A percentile compares a stretch with the other conserved stretches of the same genome.
These are phyloP conservation scores for Kuraishia hungarica DNA, from an alignment of 805 yeast genomes.

Conservation along the genomic window DNA sequence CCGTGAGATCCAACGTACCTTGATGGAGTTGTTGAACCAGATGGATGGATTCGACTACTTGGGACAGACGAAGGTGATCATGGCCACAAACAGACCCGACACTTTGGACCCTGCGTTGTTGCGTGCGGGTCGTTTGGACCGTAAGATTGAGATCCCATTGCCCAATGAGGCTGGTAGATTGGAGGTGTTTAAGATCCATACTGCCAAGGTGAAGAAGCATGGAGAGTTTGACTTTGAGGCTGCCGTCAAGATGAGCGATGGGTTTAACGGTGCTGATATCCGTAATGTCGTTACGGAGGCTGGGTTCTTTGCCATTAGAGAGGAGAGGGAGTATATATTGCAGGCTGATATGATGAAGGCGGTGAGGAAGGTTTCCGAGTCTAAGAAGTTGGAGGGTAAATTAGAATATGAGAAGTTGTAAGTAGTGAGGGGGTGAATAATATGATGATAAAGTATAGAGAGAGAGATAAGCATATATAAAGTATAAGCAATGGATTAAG, in stretches of 20 bases:
- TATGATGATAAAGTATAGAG: no score
- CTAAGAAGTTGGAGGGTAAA: slow-evolving; percentile 94
- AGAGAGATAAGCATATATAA: no score
- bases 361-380: slow-evolving; percentile 93
- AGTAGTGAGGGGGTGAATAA: neutral
- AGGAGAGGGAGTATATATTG: slow-evolving; percentile 88
- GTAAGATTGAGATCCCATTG: slow-evolving; percentile 90
- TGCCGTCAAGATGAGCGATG: slow-evolving; percentile 96
- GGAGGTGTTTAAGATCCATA: slow-evolving; percentile 90
- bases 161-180: slow-evolving; percentile 95
- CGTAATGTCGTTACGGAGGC: slow-evolving; percentile 98
- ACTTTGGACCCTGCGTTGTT: slow-evolving; percentile 94
- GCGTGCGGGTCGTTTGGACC: slow-evolving; percentile 95
- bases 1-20: slow-evolving; percentile 95
- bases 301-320: slow-evolving; percentile 96
- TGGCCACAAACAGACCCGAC: slow-evolving; percentile 99
- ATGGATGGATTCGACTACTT: slow-evolving; percentile 98
- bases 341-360: slow-evolving; percentile 97
- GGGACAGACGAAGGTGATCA: slow-evolving; percentile 94
- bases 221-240: slow-evolving; percentile 98
- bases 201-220: slow-evolving; percentile 72
- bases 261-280: slow-evolving; percentile 97
- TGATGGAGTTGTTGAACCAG: slow-evolving; percentile 94
- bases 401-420: slow-evolving; percentile 89
- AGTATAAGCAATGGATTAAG: no score